These are phyloP conservation scores for Acaromyces ingoldii DNA, from an alignment of 1,284 basidiomycete species.

Conservation along the genomic window DNA sequence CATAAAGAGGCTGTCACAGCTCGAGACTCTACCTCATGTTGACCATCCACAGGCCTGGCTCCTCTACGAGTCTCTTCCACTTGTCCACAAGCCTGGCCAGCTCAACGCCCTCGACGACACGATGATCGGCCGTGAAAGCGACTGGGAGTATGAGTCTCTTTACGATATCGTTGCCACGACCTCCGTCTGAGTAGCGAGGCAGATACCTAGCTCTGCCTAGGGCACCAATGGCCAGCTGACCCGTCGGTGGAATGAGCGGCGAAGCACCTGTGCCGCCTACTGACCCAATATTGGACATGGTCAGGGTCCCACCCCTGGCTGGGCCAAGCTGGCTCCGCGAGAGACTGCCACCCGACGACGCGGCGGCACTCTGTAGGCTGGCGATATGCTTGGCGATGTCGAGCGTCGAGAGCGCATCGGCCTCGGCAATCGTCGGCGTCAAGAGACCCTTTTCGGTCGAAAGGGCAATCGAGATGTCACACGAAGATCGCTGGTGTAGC, in stretches of 20 bases:
- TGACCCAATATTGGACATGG: conserved; percentile 65
- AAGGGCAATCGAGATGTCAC: conserved; percentile 61
- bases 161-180: conserved; percentile 11
- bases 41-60: conserved; percentile 68
- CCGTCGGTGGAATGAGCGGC: conserved; percentile 72
- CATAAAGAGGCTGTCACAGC: no score
- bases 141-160: conserved; percentile 26
- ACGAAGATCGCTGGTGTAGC: conserved; percentile 14
- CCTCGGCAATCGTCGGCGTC: conserved; percentile 68
- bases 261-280: conserved; percentile 34
- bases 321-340: conserved; percentile 61
- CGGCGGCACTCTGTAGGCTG: conserved; percentile 18
- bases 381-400: conserved; percentile 54
- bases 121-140: conserved; percentile 66
- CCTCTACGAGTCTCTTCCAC: conserved; percentile 79
- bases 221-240: conserved; percentile 84
- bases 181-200: conserved; percentile 29
- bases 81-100: conserved; percentile 81
- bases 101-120: conserved; percentile 87
- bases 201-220: conserved; percentile 58
- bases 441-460: conserved; percentile 76
- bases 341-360: conserved; percentile 11
- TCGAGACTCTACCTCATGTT: no score
- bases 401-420: conserved; percentile 59
- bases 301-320: conserved; percentile 63